Base-by-base conservation (phyloP, 495 filamentous ascomycete species). In the Penicillium cosmopolitanum region DNA sequence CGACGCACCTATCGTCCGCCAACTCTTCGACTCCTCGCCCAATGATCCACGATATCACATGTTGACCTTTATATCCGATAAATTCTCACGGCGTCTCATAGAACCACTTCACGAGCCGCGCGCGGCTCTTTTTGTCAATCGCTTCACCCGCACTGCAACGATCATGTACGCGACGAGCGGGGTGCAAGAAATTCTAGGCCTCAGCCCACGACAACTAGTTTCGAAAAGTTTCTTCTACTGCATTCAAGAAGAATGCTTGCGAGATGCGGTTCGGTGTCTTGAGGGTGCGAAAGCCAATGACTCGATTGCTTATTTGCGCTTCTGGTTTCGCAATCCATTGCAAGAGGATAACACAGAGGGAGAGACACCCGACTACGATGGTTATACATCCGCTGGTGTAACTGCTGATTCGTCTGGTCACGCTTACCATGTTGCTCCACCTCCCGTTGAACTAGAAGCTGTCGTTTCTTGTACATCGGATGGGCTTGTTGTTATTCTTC, bases 251-350 rank as follows among this genome's bases (percentile, higher is more conserved):
- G 4, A 46, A 10, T 93, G 90, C 62, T 73, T 93, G 21, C 75
- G 80, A 13, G 89, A 93, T 63, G 91, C 90, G 13, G 83, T 93
- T 12, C 82, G 85, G 57, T 92, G 87, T 62, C 73, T 96, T 44
- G 91, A 96, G 68, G 87, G 87, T 62, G 92, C 92, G 7, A 96
- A 96, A 68, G 87, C 86, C n/a, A 96, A 96, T 64, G 91, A 96
- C 62, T 96, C 92, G 12, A 96, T 96, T 63, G 92, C 92, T 13
- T 96, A 96, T 64, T 79, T 96, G 52, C 89, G 92, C n/a, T 96
- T 96, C 67, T 91, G 85, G 82, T 93, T 87, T 70, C 83, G 89
- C 35, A 88, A 96, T 71, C 92, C 91, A 82, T 55, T 72, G 35
- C 58, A 77, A 53, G 77, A 79, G 50, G 81, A 82, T 0, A 36